phyloP scores from a whole-genome alignment of 2,329 filamentous ascomycete genomes.

The Talaromyces sp. region DNA sequence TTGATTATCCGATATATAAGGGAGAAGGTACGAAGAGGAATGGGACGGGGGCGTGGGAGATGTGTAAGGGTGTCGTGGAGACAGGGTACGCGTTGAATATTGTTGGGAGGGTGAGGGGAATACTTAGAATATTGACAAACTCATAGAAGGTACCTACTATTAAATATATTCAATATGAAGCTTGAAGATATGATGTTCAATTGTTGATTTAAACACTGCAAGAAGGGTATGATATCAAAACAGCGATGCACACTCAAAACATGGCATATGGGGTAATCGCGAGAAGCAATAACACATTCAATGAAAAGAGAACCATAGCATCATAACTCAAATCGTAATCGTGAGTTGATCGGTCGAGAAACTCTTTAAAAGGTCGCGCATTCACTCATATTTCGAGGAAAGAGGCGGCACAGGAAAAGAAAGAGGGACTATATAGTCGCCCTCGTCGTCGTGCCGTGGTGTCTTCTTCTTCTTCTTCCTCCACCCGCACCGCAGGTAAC shows the following conservation, averaged over 20 bases:
- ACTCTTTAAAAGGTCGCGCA: too few relatives aligned
- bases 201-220: not conserved
- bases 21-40: conserved; percentile 48
- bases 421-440: not conserved
- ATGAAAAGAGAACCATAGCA: not conserved
- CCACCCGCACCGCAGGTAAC: conserved; percentile 45
- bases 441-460: not conserved
- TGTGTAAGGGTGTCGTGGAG: conserved; percentile 43
- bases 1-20: conserved; percentile 74
- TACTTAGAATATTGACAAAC: conserved; percentile 35
- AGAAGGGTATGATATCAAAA: not conserved
- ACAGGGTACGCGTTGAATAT: conserved; percentile 44
- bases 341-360: not conserved
- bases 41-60: conserved; percentile 59
- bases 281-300: not conserved
- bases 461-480: conserved; percentile 10
- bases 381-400: too few relatives aligned
- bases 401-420: too few relatives aligned
- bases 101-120: conserved; percentile 35
- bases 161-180: not conserved
- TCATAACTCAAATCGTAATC: not conserved
- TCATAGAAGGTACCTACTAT: conserved; percentile 21
- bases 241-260: not conserved
- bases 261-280: not conserved
- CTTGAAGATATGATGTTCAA: not conserved